phyloP scores from a whole-genome alignment of 2,329 filamentous ascomycete genomes.

The Paecilomyces sp. region DNA sequence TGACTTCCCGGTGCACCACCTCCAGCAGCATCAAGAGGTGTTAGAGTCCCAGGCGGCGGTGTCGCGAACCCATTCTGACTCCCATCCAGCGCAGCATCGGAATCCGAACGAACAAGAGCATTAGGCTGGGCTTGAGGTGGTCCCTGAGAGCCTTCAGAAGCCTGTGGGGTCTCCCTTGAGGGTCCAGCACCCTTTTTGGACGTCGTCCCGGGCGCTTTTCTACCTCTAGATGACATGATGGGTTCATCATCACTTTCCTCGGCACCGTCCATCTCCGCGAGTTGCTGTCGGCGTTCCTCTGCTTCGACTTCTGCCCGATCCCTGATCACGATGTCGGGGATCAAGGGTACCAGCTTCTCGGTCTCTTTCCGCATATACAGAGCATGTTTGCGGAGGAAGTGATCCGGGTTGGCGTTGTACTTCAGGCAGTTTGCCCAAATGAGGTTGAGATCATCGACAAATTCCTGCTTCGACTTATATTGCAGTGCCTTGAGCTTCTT shows the following conservation, averaged over 20 bases:
- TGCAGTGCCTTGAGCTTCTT: slow-evolving; percentile 82
- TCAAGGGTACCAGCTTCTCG: slow-evolving; percentile 89
- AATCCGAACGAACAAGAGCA: slow-evolving; percentile 56
- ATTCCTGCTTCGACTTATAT: slow-evolving; percentile 88
- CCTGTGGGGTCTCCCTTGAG: slow-evolving; percentile 67
- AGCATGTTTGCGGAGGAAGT: slow-evolving; percentile 85
- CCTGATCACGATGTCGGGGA: slow-evolving; percentile 84
- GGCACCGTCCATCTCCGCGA: slow-evolving; percentile 69
- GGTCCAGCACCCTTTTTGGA: slow-evolving; percentile 59
- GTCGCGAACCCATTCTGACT: slow-evolving; percentile 80
- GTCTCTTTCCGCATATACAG: slow-evolving; percentile 96
- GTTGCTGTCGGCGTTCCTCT: slow-evolving; percentile 73
- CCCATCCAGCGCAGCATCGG: slow-evolving; percentile 65
- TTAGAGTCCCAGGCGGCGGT: slow-evolving; percentile 69
- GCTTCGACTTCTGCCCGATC: slow-evolving; percentile 92
- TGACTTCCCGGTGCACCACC: slow-evolving; percentile 59
- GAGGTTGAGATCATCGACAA: slow-evolving; percentile 84
- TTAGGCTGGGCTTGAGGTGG: slow-evolving; percentile 41
- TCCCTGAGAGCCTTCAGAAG: slow-evolving; percentile 68
- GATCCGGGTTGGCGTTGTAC: slow-evolving; percentile 85
- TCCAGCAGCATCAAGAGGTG: slow-evolving; percentile 66
- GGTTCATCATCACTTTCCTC: slow-evolving; percentile 96
- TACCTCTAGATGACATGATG: slow-evolving; percentile 93
- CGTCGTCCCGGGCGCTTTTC: slow-evolving; percentile 75
- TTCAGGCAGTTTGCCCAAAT: slow-evolving; percentile 97